Evolutionary conservation across 2,329 filamentous ascomycete species (phyloP).

Genomic region (Scleromitrula shiraiana): DNA sequence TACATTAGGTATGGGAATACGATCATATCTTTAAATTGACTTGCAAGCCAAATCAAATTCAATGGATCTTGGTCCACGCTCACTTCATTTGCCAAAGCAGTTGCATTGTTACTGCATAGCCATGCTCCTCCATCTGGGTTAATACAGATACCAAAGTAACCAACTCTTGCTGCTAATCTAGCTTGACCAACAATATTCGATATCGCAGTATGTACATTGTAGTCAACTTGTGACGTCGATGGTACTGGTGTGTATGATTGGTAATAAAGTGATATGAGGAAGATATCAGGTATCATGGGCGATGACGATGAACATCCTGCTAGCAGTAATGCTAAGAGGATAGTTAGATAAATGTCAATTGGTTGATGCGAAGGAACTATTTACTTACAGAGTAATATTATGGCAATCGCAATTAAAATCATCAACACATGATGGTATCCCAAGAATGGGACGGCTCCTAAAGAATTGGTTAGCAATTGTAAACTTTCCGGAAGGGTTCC

Average conservation of each 20-base stretch:
- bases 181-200: constrained; percentile 83
- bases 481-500: not conserved
- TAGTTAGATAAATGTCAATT: constrained; percentile 14
- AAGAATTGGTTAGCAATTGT: constrained; percentile 9
- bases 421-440: constrained; percentile 85
- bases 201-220: constrained; percentile 77
- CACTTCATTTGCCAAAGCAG: constrained; percentile 81
- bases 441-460: constrained; percentile 60
- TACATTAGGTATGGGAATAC: constrained; percentile 96
- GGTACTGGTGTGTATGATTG: constrained; percentile 75
- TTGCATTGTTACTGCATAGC: constrained; percentile 96
- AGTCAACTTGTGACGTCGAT: constrained; percentile 82
- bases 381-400: constrained; percentile 85
- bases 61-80: constrained; percentile 88
- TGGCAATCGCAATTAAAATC: constrained; percentile 88
- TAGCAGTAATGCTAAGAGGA: constrained; percentile 64
- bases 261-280: constrained; percentile 95
- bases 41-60: constrained; percentile 94
- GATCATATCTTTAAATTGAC: constrained; percentile 96
- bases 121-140: constrained; percentile 84
- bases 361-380: not conserved
- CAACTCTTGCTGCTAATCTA: constrained; percentile 80
- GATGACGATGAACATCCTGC: constrained; percentile 97
- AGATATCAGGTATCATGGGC: constrained; percentile 89
- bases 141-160: constrained; percentile 97